A percentile compares a stretch with the other conserved stretches of the same genome.
These are phyloP conservation scores for Phylloporus sp. DNA, from an alignment of 768 basidiomycete species.

Conservation along the genomic window DNA sequence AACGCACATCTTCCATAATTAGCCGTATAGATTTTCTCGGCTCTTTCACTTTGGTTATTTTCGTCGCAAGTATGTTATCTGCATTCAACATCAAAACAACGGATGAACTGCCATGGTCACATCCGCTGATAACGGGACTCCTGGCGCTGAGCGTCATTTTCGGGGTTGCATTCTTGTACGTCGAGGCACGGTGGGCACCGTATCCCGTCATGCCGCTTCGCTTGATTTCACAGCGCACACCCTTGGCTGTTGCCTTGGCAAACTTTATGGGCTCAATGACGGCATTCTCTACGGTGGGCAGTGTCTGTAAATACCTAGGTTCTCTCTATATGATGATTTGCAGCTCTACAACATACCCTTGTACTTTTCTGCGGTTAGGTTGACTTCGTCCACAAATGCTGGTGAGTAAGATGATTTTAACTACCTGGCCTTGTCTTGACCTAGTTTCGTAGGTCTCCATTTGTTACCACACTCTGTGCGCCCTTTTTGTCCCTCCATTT, in stretches of 20 bases:
- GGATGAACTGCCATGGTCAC: constrained; percentile 72
- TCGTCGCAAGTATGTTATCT: constrained; percentile 67
- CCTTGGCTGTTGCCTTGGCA: constrained; percentile 72
- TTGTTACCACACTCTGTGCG: constrained; percentile 86
- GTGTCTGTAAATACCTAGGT: neutral
- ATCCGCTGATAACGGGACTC: constrained; percentile 68
- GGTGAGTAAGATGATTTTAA: constrained; percentile 45
- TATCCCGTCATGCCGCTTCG: constrained; percentile 91
- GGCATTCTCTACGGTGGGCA: constrained; percentile 71
- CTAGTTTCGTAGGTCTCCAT: constrained; percentile 59
- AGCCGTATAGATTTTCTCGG: constrained; percentile 83
- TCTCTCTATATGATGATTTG: constrained; percentile 7
- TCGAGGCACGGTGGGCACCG: constrained; percentile 73
- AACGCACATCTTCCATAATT: constrained; percentile 58
- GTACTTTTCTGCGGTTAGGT: constrained; percentile 82
- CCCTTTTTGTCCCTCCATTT: constrained; percentile 2
- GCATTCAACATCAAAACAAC: constrained; percentile 76
- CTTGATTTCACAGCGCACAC: constrained; percentile 73
- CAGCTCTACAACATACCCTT: constrained; percentile 85
- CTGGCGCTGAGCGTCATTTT: constrained; percentile 55
- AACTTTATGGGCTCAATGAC: constrained; percentile 77
- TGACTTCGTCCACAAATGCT: constrained; percentile 63
- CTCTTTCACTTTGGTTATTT: constrained; percentile 70
- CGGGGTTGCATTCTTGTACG: constrained; percentile 60
- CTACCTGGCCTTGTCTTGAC: constrained; percentile 15